A percentile compares a stretch with the other conserved stretches of the same genome.
Conservation (phyloP, 345 rosid species). For the Linum tenue region DNA sequence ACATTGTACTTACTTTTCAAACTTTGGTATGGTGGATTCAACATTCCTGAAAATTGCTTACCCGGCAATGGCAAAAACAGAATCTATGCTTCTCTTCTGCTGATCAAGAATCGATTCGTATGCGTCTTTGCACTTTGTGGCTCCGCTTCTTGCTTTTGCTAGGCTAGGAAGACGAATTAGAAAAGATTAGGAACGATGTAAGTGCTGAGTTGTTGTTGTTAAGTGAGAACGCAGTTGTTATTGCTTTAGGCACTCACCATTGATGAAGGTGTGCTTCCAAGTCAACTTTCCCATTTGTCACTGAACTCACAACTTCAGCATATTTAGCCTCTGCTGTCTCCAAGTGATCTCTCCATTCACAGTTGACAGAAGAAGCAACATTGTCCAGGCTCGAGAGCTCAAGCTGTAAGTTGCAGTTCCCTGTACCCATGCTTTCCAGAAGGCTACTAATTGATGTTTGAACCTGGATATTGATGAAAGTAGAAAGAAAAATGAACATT, state of each 20-base stretch:
- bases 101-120: not conserved
- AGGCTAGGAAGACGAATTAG: not conserved
- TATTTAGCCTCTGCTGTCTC: slow-evolving; percentile 1
- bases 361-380: not conserved
- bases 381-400: slow-evolving; percentile 4
- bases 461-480: not conserved
- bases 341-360: slow-evolving; percentile 7
- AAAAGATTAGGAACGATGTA: not conserved
- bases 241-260: not conserved
- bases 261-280: not conserved
- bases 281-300: slow-evolving; percentile 2
- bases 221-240: not conserved
- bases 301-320: not conserved
- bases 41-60: not conserved
- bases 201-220: not conserved
- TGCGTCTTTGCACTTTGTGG: not conserved
- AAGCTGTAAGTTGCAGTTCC: slow-evolving; percentile 2
- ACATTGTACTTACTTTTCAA: not conserved
- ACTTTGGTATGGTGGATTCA: not conserved
- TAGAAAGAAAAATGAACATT: not conserved
- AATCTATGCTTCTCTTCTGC: not conserved
- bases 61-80: not conserved
- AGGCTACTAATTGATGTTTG: slow-evolving; percentile 1
- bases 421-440: not conserved
- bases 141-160: not conserved